Conservation (phyloP, 495 filamentous ascomycete genomes). For the Jackrogersella minutella region DNA sequence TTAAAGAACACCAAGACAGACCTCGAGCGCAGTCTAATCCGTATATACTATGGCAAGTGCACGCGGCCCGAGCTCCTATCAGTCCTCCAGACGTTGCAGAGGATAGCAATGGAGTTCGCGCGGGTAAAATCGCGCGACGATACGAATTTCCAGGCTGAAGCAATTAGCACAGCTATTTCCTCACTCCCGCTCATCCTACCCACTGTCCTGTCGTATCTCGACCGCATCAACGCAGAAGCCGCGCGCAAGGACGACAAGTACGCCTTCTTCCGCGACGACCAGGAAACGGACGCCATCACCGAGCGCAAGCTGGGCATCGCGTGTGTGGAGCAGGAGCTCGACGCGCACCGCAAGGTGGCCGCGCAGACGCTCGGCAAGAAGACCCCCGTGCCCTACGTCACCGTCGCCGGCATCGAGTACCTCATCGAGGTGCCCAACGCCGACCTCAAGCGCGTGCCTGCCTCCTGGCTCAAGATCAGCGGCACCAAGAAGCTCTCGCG, state of each 20-base stretch:
- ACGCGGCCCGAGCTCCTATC: conserved; percentile 87
- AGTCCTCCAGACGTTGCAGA: conserved; percentile 84
- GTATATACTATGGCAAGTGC: conserved; percentile 97
- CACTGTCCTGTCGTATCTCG: conserved; percentile 74
- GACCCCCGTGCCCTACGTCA: conserved; percentile 74
- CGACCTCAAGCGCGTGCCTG: conserved; percentile 83
- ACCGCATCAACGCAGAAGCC: conserved; percentile 85
- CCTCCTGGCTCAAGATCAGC: conserved; percentile 91
- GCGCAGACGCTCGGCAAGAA: conserved; percentile 74
- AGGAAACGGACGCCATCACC: conserved; percentile 85
- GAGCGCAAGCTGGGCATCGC: conserved; percentile 92
- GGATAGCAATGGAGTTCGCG: conserved; percentile 76
- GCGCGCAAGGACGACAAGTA: conserved; percentile 92
- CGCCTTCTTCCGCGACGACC: conserved; percentile 84
- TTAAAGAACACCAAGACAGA: conserved; percentile 78
- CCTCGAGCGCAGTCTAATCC: conserved; percentile 88
- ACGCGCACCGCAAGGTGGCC: conserved; percentile 75
- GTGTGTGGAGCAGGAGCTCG: conserved; percentile 84
- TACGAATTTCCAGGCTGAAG: conserved; percentile 74
- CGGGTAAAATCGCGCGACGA: conserved; percentile 69
- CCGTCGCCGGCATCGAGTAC: conserved; percentile 90
- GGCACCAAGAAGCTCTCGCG: conserved; percentile 92
- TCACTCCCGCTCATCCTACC: conserved; percentile 78
- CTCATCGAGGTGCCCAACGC: conserved; percentile 88
- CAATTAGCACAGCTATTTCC: conserved; percentile 77